Evolutionary conservation across 257 asterid species (phyloP).

Genomic region (Fraxinus americana): DNA sequence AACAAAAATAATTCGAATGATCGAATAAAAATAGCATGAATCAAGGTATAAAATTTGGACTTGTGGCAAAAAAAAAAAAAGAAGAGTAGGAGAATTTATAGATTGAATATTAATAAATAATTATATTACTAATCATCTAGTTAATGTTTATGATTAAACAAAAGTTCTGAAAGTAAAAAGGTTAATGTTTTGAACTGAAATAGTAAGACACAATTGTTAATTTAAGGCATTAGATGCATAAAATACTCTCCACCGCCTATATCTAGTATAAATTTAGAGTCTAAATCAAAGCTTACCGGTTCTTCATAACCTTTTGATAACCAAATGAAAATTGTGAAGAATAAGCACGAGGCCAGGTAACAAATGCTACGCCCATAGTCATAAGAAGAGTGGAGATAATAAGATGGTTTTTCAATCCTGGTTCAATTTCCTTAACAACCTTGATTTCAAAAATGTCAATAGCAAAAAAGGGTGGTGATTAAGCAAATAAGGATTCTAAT

Average conservation of each 20-base stretch:
- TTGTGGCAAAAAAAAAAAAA: background rate
- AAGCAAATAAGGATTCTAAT: slow-evolving; percentile 29
- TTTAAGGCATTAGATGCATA: background rate
- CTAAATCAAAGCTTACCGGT: slow-evolving; percentile 32
- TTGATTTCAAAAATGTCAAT: slow-evolving; percentile 44
- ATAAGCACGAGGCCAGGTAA: background rate
- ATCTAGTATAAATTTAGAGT: background rate
- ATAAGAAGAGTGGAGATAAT: slow-evolving; percentile 28
- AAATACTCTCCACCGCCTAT: background rate
- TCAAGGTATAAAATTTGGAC: background rate
- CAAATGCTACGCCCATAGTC: slow-evolving; percentile 24
- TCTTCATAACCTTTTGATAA: slow-evolving; percentile 26
- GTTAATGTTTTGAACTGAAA: too few relatives aligned
- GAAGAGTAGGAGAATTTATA: background rate
- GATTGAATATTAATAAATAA: too few relatives aligned
- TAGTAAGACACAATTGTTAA: background rate
- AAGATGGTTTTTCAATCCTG: slow-evolving; percentile 32
- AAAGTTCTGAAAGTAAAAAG: too few relatives aligned
- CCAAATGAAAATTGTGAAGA: background rate
- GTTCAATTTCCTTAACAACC: slow-evolving; percentile 50
- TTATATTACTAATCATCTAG: too few relatives aligned
- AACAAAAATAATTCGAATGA: too few relatives aligned
- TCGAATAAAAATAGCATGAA: too few relatives aligned
- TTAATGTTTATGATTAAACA: too few relatives aligned
- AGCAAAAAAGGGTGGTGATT: slow-evolving; percentile 38